Conservation (phyloP, 345 rosid genomes). For the Mallotus nudiflorus region DNA sequence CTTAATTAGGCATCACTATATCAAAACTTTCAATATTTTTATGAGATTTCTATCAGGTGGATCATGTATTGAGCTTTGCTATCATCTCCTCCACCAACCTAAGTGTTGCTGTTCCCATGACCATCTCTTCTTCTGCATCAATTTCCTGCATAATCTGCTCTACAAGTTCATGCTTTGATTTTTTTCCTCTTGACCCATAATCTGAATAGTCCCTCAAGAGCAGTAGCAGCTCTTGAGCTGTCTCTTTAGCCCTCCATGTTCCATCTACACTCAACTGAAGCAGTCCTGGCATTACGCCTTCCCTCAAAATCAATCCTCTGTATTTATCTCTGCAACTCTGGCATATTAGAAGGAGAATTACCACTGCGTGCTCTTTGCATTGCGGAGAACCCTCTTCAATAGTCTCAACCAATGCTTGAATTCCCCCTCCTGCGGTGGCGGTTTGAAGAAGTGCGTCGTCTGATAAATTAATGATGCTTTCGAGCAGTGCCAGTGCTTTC, state of each 20-base stretch:
- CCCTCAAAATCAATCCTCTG: slow-evolving; percentile 66
- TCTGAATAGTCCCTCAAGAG: slow-evolving; percentile 56
- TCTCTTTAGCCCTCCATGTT: slow-evolving; percentile 56
- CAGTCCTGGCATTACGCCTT: slow-evolving; percentile 81
- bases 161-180: slow-evolving; percentile 48
- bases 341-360: slow-evolving; percentile 60
- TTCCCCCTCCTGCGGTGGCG: slow-evolving; percentile 41
- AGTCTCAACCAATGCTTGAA: slow-evolving; percentile 61
- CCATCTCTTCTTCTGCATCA: slow-evolving; percentile 58
- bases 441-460: slow-evolving; percentile 37
- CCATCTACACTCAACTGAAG: slow-evolving; percentile 80
- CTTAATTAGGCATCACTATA: background rate
- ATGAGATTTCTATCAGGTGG: background rate
- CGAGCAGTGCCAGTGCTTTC: slow-evolving; percentile 67
- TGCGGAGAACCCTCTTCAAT: slow-evolving; percentile 72
- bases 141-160: slow-evolving; percentile 51
- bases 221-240: slow-evolving; percentile 62
- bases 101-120: slow-evolving; percentile 40
- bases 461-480: slow-evolving; percentile 39
- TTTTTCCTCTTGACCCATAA: slow-evolving; percentile 31
- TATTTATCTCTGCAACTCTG: slow-evolving; percentile 60
- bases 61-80: slow-evolving; percentile 58
- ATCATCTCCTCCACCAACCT: slow-evolving; percentile 73
- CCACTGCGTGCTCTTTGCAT: slow-evolving; percentile 73
- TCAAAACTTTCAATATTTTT: slow-evolving; percentile 1